Evolutionary conservation across 805 yeast genomes (phyloP).

Genomic region (Candida namnaoensis): DNA sequence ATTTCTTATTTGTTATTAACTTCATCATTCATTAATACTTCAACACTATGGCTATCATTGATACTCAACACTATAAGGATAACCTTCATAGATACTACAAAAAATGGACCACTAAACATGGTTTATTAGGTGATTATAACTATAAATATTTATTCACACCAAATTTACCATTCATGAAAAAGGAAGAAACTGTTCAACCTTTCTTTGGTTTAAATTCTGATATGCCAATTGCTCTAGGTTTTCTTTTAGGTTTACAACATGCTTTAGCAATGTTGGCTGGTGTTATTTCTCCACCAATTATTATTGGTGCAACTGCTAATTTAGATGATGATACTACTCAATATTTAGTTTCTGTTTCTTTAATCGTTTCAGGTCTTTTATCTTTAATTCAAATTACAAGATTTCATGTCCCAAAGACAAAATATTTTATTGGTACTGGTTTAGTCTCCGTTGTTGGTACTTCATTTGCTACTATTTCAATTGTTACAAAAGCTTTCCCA

Average conservation of each 20-base stretch:
- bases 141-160: slow-evolving; percentile 78
- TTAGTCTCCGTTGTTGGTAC: slow-evolving; percentile 85
- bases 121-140: slow-evolving; percentile 82
- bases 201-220: slow-evolving; percentile 75
- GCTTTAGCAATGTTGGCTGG: slow-evolving; percentile 90
- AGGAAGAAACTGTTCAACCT: slow-evolving; percentile 49
- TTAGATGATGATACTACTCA: slow-evolving; percentile 42
- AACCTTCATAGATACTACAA: no score
- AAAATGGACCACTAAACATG: slow-evolving; percentile 55
- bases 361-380: slow-evolving; percentile 64
- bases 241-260: slow-evolving; percentile 80
- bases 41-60: no score
- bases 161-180: slow-evolving; percentile 53
- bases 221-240: slow-evolving; percentile 72
- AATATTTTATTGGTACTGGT: slow-evolving; percentile 84
- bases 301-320: slow-evolving; percentile 60
- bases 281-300: slow-evolving; percentile 73
- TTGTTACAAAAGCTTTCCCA: slow-evolving; percentile 69
- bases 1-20: no score
- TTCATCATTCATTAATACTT: no score
- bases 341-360: slow-evolving; percentile 62
- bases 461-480: slow-evolving; percentile 79
- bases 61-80: no score
- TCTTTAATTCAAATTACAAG: slow-evolving; percentile 75
- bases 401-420: slow-evolving; percentile 66